Base-by-base conservation (phyloP, 495 filamentous ascomycete genomes). In the Penicillium canescens region DNA sequence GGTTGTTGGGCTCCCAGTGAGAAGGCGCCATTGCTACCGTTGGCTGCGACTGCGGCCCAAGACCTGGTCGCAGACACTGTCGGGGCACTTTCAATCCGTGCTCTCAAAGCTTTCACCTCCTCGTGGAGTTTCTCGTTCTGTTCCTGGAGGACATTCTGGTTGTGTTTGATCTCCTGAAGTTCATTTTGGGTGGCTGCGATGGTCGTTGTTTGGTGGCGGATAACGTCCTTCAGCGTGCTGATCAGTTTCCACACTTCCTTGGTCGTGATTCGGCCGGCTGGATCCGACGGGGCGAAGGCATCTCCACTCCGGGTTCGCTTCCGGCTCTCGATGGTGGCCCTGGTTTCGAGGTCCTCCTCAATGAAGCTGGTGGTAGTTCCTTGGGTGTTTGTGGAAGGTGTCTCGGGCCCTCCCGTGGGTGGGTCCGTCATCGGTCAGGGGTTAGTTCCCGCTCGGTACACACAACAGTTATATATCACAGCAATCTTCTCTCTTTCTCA, bases 231-330 rank as follows among this genome's bases (percentile, higher is more conserved):
- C 23, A 62, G 59, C 1, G 37, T 37, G 47, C 40, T 26, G 55
- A 58, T 58, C n/a, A n/a, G n/a, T n/a, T n/a, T n/a, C n/a, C n/a
- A n/a, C n/a, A n/a, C n/a, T n/a, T n/a, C n/a, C n/a, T 41, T 41
- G 31, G 59, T 62, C 46, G 54, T 62, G 49, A 60, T 50, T 49
- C 57, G 57, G 35, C 52, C 53, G 28, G 57, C 16, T 35, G 40
- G 41, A 36, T 56, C 53, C 37, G 55, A 55, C 4, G 51, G 47
- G 9, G 34, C 10, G 28, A 47, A 59, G 35, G 18, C 13, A 46
- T 62, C 50, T 21, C 43, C 41, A 24, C 37, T 55, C 26, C 46
- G 38, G 9, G 48, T 59, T 56, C 52, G 18, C 37, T 55, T 62
- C 14, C 45, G 43, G 39, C 4, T 41, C 9, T 35, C 24, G 50